phyloP scores from a whole-genome alignment of 768 basidiomycete species.

The Lentinus tigrinus region DNA sequence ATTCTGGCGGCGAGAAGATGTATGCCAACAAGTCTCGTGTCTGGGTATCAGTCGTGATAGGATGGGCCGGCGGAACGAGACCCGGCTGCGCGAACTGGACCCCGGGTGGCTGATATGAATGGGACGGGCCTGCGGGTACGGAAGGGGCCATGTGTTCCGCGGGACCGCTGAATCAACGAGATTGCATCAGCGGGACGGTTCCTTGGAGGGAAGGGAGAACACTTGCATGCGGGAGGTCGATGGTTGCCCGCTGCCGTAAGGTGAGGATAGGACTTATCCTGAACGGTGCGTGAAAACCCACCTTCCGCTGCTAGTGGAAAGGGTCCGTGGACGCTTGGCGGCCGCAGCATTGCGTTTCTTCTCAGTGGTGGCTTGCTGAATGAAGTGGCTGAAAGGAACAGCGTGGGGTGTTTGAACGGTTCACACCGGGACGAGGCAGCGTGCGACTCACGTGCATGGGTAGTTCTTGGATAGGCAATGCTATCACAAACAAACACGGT shows the following conservation, averaged over 20 bases:
- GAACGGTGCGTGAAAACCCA: constrained; percentile 10
- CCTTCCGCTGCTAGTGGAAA: constrained; percentile 35
- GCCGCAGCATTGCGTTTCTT: constrained; percentile 66
- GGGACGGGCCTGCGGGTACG: constrained; percentile 12
- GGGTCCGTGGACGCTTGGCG: constrained; percentile 64
- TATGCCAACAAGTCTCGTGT: constrained; percentile 68
- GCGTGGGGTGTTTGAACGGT: constrained; percentile 13
- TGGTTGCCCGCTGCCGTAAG: constrained; percentile 15
- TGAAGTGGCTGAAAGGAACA: constrained; percentile 54
- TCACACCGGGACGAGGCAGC: constrained; percentile 19
- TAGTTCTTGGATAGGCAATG: constrained; percentile 87
- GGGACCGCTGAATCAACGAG: constrained; percentile 17
- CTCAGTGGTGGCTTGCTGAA: constrained; percentile 84
- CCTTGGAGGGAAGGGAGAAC: not conserved
- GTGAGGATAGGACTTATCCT: constrained; percentile 5
- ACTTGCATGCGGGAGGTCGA: constrained; percentile 16
- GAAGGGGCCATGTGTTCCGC: constrained; percentile 16
- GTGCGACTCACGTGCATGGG: constrained; percentile 79
- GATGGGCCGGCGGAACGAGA: constrained; percentile 33
- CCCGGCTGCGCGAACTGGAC: constrained; percentile 30
- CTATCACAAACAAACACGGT: constrained; percentile 36
- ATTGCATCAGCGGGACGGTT: constrained; percentile 6
- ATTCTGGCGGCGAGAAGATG: constrained; percentile 74
- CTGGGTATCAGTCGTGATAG: constrained; percentile 55
- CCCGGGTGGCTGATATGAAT: constrained; percentile 27